A percentile compares a stretch with the other conserved stretches of the same genome.
These are phyloP conservation scores for Globisporangium solare DNA, from an alignment of 352 stramenopile genomes.

Conservation along the genomic window DNA sequence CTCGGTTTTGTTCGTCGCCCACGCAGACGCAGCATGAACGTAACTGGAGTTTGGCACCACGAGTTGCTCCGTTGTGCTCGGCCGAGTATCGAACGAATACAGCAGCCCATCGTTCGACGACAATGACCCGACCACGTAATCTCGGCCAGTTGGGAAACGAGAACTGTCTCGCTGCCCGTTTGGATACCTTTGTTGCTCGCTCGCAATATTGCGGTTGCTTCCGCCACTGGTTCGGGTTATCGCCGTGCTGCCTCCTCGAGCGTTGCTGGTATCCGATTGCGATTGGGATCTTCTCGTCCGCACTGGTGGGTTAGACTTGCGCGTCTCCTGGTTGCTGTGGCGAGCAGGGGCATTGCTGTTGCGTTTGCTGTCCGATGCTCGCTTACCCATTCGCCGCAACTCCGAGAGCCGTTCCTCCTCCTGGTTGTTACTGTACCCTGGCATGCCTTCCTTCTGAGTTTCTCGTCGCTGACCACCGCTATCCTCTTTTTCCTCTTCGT, in stretches of 20 bases:
- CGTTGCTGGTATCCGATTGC: slow-evolving; percentile 45
- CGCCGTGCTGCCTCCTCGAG: slow-evolving; percentile 10
- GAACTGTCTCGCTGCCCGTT: slow-evolving; percentile 6
- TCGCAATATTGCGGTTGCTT: slow-evolving; percentile 13
- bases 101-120: slow-evolving; percentile 24
- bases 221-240: slow-evolving; percentile 8
- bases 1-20: slow-evolving; percentile 70
- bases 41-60: slow-evolving; percentile 52
- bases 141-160: slow-evolving; percentile 5
- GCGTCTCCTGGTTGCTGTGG: slow-evolving; percentile 9
- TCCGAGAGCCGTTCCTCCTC: slow-evolving; percentile 33
- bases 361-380: slow-evolving; percentile 8
- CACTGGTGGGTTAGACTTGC: slow-evolving; percentile 8
- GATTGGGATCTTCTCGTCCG: slow-evolving; percentile 27
- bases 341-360: slow-evolving; percentile 4
- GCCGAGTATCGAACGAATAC: slow-evolving; percentile 40
- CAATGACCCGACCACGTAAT: slow-evolving; percentile 14
- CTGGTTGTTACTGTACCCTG: slow-evolving; percentile 20
- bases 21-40: slow-evolving; percentile 66
- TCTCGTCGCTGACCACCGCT: slow-evolving; percentile 17
- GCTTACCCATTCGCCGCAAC: slow-evolving; percentile 17
- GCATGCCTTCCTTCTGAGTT: slow-evolving; percentile 20
- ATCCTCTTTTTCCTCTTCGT: slow-evolving; percentile 67
- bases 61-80: slow-evolving; percentile 45
- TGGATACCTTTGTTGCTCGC: slow-evolving; percentile 8